Evolutionary conservation across 2,329 filamentous ascomycete genomes (phyloP), one percentile per base, ranked within the genome.

Genomic region (Microascus cirrosus): DNA sequence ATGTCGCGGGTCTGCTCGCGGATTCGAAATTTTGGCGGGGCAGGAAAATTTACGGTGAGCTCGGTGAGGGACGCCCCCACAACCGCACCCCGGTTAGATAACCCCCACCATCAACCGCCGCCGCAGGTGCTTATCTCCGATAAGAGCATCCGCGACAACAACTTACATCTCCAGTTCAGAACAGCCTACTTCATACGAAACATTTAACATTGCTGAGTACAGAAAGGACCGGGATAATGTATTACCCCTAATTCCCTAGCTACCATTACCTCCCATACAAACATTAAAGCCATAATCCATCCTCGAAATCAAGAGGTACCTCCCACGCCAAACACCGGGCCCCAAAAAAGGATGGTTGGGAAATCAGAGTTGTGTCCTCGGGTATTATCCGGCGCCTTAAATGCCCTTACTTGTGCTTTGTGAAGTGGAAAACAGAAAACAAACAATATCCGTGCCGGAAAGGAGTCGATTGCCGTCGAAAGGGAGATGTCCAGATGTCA

Each of bases 41-140:
- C 34, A 53, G 57, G 57, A 51, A 60, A 59, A 50, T 57, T 53
- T 57, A 51, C 42, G 55, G 32, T 35, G 45, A 36, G 45, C 18
- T 36, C 20, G 34, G 48, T 48, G 48, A 32, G 24, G 36, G 18
- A 36, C 13, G 35, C 34, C 11, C 54, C 54, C 15, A n/a, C n/a
- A 50, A n/a, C n/a, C 45, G 8, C 6, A 3, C 45, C 24, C 8
- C 45, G 7, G 6, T 50, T 8, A 20, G 39, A 11, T 11, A n/a
- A 7, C 39, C 13, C 39, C 39, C 15, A n/a, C 39, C 7, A 18
- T 18, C 15, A 45, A 45, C 39, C 13, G n/a, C n/a, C n/a, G 15
- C 36, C 12, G 39, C 15, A 45, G 12, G 7, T 18, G 15, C 39
- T 45, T 18, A 45, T n/a, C 28, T 32, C 28, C 28, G 28, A 32